Base-by-base conservation (phyloP, 805 yeast genomes). In the Spathaspora sp. region DNA sequence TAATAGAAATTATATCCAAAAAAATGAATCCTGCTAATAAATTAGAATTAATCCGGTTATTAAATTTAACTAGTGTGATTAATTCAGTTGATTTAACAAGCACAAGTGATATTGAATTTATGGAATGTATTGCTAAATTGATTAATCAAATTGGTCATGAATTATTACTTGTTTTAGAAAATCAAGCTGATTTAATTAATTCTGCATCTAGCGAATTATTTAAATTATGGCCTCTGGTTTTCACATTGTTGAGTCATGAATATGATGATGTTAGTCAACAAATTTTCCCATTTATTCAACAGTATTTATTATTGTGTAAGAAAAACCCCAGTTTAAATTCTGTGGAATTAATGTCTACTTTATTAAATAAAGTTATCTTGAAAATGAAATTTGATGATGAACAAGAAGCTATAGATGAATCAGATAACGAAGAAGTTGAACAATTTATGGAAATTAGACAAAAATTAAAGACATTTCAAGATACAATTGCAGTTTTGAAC, bases 201-300 rank as follows among this genome's bases (percentile, higher is more conserved):
- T 65, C 70, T 42, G 67, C 72, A 44, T 67, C 65, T 48, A 73
- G 70, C 44, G 79, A 82, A 58, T 72, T 89, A 17, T 65, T 83
- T 28, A 80, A 81, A 51, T 72, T 88, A 17, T 81, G 89, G 75
- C 97, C 97, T 19, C 74, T 83, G 29, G 74, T 87, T 7, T 77
- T 93, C 52, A 77, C 77, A 53, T 89, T 86, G 57, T 77, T 94
- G 63, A 78, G 82, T 29, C 87, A 90, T 65, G 96, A 86, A 56
- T 91, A 86, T 62, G 98, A 94, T 66, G 97, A 94, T 58, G 86
- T 93, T 12, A 82, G 96, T 1, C 76, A 79, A 39, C 96, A 89
- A 65, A 87, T 90, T 6, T 87, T 93, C 62, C 86, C 94, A 8
- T 87, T 90, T 60, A 72, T 94, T 45, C 81, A 88, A 39, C 87